phyloP scores from a whole-genome alignment of 2,329 filamentous ascomycete species.

The Stachybotrys chartarum region DNA sequence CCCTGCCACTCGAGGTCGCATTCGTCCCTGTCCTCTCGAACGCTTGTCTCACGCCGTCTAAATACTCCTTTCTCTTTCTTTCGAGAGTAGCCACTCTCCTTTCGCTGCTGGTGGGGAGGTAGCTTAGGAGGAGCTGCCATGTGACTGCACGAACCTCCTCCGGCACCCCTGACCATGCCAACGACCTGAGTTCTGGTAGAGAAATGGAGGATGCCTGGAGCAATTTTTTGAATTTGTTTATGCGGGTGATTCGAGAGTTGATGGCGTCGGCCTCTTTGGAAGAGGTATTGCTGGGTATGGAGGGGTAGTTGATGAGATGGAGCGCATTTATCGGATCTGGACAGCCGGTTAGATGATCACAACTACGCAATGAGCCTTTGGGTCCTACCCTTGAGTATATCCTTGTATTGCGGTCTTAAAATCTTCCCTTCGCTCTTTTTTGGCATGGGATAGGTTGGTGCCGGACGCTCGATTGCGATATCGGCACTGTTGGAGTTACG shows the following conservation, averaged over 20 bases:
- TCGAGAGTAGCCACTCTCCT: conserved; percentile 83
- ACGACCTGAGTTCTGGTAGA: conserved; percentile 70
- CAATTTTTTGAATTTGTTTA: conserved; percentile 98
- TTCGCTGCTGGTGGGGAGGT: conserved; percentile 94
- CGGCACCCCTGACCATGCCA: conserved; percentile 91
- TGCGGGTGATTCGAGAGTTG: conserved; percentile 81
- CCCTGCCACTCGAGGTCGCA: conserved; percentile 32
- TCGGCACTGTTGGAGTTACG: conserved; percentile 81
- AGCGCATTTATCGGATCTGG: conserved; percentile 82
- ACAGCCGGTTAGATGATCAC: conserved; percentile 5
- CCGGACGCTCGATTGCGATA: conserved; percentile 83
- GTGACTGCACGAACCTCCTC: conserved; percentile 96
- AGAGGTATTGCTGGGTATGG: conserved; percentile 64
- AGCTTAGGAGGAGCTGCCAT: conserved; percentile 95
- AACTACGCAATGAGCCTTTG: background rate
- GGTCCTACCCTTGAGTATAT: conserved; percentile 65
- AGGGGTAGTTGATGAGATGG: conserved; percentile 85
- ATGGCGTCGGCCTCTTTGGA: conserved; percentile 81
- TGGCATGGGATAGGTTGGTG: conserved; percentile 76
- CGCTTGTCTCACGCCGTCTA: conserved; percentile 77
- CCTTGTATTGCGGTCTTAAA: conserved; percentile 92
- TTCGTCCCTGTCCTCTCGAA: conserved; percentile 57
- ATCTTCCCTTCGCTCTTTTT: conserved; percentile 94
- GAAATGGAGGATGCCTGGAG: conserved; percentile 88
- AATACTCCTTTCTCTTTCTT: conserved; percentile 90